These are phyloP conservation scores for Phaseolus coccineus DNA, from an alignment of 331 rosid species.

Conservation along the genomic window DNA sequence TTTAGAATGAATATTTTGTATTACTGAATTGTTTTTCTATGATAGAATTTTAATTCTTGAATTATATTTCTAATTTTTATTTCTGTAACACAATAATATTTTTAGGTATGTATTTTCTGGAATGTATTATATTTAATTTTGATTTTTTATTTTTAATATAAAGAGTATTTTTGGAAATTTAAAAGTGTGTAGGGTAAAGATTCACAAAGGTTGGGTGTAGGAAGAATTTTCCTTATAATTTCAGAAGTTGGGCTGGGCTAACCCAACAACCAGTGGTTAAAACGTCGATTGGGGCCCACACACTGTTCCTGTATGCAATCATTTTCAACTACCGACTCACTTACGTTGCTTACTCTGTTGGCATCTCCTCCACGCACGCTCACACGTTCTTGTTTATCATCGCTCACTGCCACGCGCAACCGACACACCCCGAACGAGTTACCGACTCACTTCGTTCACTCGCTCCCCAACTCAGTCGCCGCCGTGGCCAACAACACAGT, in stretches of 20 bases:
- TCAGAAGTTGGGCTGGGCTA: neutral
- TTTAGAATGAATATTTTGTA: too few species aligned
- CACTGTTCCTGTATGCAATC: constrained; percentile 35
- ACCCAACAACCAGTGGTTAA: constrained; percentile 12
- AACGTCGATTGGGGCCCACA: constrained; percentile 33
- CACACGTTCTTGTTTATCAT: neutral
- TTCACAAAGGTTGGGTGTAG: too few species aligned
- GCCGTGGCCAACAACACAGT: constrained; percentile 37
- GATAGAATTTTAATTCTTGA: too few species aligned
- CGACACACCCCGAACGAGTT: constrained; percentile 18
- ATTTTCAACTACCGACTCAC: constrained; percentile 47
- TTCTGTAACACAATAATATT: too few species aligned
- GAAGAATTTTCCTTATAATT: too few species aligned
- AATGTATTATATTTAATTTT: too few species aligned
- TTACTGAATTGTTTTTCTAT: too few species aligned
- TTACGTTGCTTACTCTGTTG: neutral
- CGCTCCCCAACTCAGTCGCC: constrained; percentile 32
- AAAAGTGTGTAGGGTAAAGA: too few species aligned
- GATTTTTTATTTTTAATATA: too few species aligned
- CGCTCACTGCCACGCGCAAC: neutral
- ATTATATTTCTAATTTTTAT: too few species aligned
- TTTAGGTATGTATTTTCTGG: too few species aligned
- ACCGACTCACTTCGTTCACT: constrained; percentile 34
- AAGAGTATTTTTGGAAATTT: too few species aligned
- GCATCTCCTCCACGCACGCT: neutral